A percentile compares a stretch with the other conserved stretches of the same genome.
Conservation (phyloP, 495 filamentous ascomycete species). For the Xylaria longipes region DNA sequence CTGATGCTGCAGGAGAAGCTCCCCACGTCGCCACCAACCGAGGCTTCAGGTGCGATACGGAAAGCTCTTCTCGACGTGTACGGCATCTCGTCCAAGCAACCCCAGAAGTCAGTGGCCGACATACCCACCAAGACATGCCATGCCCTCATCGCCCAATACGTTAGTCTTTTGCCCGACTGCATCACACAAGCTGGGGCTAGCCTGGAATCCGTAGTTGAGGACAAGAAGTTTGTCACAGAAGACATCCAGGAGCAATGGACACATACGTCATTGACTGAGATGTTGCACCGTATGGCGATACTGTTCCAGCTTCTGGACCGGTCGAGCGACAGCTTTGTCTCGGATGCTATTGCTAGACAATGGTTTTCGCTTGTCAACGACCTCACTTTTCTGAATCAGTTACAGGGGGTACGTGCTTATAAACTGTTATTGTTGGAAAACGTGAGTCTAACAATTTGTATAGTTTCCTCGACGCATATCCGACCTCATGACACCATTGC, state of each 20-base stretch:
- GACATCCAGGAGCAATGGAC: conserved; percentile 68
- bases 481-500: conserved; percentile 66
- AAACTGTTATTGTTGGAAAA: neutral
- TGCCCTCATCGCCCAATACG: conserved; percentile 48
- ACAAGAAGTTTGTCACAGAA: conserved; percentile 43
- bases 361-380: conserved; percentile 78
- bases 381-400: conserved; percentile 66
- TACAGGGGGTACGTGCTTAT: conserved; percentile 59
- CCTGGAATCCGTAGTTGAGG: conserved; percentile 34
- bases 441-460: conserved; percentile 14
- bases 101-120: conserved; percentile 34
- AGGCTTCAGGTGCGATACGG: conserved; percentile 36
- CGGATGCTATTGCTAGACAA: conserved; percentile 60
- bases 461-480: conserved; percentile 45
- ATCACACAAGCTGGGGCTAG: conserved; percentile 40
- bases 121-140: conserved; percentile 43
- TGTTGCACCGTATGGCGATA: conserved; percentile 73
- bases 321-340: conserved; percentile 59
- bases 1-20: conserved; percentile 49
- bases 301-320: conserved; percentile 73
- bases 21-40: conserved; percentile 34
- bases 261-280: conserved; percentile 67
- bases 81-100: conserved; percentile 41
- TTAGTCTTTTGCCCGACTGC: conserved; percentile 44
- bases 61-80: conserved; percentile 39